Percentiles rank a stretch among this genome's conserved stretches.
Conservation (phyloP, 768 basidiomycete genomes). For the Symmetrospora coprosmae region DNA sequence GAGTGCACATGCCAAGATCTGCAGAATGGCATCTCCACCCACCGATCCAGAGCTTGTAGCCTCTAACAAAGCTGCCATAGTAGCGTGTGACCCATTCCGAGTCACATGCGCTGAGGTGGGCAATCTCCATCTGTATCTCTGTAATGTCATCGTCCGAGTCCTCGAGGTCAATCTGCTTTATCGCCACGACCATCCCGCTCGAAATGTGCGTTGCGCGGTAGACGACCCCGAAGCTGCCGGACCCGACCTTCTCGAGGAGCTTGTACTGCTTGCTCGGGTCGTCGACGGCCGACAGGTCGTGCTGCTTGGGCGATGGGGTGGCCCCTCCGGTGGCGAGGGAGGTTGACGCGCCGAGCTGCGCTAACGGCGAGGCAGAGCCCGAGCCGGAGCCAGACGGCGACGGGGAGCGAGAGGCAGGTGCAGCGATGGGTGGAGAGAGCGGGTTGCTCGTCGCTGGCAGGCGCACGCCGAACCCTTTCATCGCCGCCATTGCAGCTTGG, state of each 20-base stretch:
- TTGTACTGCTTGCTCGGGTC: constrained; percentile 17
- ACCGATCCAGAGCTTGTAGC: constrained; percentile 91
- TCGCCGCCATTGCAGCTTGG: background rate
- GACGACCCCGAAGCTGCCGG: constrained; percentile 7
- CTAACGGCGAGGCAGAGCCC: background rate
- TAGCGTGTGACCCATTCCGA: constrained; percentile 93
- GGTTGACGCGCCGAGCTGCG: background rate
- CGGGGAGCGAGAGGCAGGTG: background rate
- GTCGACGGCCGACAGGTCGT: background rate
- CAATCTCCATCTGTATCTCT: constrained; percentile 97
- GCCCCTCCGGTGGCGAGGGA: background rate
- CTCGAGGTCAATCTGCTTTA: constrained; percentile 97
- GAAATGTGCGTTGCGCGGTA: constrained; percentile 57
- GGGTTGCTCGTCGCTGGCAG: no score
- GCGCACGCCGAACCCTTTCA: constrained; percentile 8
- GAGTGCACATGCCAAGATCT: no score
- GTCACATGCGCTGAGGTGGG: constrained; percentile 85
- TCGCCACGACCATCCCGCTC: constrained; percentile 84
- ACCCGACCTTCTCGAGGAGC: constrained; percentile 13
- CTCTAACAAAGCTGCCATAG: constrained; percentile 89
- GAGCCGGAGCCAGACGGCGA: background rate
- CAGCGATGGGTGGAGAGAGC: background rate
- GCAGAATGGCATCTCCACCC: constrained; percentile 18
- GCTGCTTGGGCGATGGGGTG: background rate
- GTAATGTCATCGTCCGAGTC: constrained; percentile 97